Base-by-base conservation (phyloP, 148 eudicot genomes). In the Fagopyrum tataricum region DNA sequence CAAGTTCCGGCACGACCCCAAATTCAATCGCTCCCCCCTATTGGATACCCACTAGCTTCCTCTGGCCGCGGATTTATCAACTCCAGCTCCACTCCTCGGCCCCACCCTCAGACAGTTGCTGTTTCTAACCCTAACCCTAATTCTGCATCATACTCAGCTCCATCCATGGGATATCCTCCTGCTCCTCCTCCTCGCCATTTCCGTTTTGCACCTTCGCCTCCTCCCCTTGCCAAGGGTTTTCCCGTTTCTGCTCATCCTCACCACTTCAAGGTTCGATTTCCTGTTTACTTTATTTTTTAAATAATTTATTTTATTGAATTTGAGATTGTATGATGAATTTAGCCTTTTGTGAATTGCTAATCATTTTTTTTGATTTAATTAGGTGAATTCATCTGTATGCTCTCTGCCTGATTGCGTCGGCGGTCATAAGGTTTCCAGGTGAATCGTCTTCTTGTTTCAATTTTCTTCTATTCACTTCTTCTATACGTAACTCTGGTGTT, bases 211-310 rank as follows among this genome's bases (percentile, higher is more conserved):
- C 69, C 69, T 64, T 64, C 69, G 43, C 69, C 69, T 13, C 69
- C 69, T 64, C 69, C 69, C 39, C 44, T 64, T 11, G 67, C 26
- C 1, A 64, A 64, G 69, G 69, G 69, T 15, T 64, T 64, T 6
- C 69, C 69, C 20, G 69, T 64, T 64, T 64, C 69, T 64, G 69
- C 69, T 37, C 13, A 64, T 64, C 69, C 69, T 31, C 69, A 64
- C 69, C 69, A 64, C n/a, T 64, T 64, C 69, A 64, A 64, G 69
- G 69, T 64, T 31, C 43, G 64, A 24, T 31, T 61, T 26, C 2
- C 1, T 52, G 6, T 18, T 56, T 56, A 2, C 4, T 6, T 21
- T 6, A 6, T 52, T 17, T 15, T 4, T 5, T n/a, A n/a, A n/a
- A n/a, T n/a, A 0, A 31, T 31, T 31, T 31, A 31, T 23, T 20